Base-by-base conservation (phyloP, 2,329 filamentous ascomycete genomes). In the Fusarium tanahbumbuense region DNA sequence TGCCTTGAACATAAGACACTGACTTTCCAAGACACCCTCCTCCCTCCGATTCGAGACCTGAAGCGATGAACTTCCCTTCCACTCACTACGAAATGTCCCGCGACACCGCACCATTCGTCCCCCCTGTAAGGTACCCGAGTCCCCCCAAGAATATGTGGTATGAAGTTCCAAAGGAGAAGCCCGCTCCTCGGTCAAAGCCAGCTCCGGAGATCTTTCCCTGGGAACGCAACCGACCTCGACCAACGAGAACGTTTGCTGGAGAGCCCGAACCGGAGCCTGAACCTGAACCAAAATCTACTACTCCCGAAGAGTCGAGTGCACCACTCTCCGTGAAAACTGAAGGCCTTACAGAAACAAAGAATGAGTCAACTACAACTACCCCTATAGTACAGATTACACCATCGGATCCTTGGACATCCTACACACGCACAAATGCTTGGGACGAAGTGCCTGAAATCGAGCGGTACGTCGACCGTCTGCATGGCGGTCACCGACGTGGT, bases 71-170 rank as follows among this genome's bases (percentile, higher is more conserved):
- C 78, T 92, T 98, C 76, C 93, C 94, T 18, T 86, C 86, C 48
- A 88, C 89, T 60, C 89, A 89, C 58, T 98, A 98, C 80, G 86
- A 88, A 60, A 98, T 98, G 91, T 97, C 92, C 59, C 87, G 87
- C 59, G 92, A 94, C 78, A 84, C 86, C 20, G 81, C 89, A 34
- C 89, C 92, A 12, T 98, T 97, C 80, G 87, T 93, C 56, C 88
- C 94, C 32, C 94, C 94, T 20, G 80, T 83, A 64, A 86, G 88
- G 56, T 96, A 97, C 75, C 93, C 94, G 5, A 92, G 93, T 76
- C 93, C 93, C 20, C 93, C 94, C 0, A 92, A 87, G 78, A 88
- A 94, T 76, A 94, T 97, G 93, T 96, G 91, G 86, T 97, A 96
- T 77, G 84, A 95, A 74, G 87, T 97, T 37, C 94, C 94, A 8